Conservation (phyloP, 176 grass and related monocot species). For the Puya raimondii region DNA sequence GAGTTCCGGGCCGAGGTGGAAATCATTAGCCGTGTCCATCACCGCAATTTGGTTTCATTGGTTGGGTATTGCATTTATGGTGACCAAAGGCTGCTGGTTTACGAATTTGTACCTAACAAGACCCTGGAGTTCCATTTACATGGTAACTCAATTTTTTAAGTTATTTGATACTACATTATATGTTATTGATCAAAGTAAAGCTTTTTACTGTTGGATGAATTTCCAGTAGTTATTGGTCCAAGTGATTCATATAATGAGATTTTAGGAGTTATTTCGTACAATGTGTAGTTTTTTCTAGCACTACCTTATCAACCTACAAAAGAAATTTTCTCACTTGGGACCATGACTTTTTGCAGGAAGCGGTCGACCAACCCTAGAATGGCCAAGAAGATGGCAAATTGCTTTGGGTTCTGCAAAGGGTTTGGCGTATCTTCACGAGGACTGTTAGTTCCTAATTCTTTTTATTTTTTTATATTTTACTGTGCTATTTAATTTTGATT, state of each 20-base stretch:
- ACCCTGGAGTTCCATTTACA: slow-evolving; percentile 75
- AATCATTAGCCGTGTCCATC: slow-evolving; percentile 80
- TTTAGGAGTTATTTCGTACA: background rate
- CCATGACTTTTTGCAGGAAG: slow-evolving; percentile 30
- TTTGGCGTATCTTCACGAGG: slow-evolving; percentile 77
- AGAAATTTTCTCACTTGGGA: background rate
- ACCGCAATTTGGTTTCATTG: slow-evolving; percentile 75
- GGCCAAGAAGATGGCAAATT: slow-evolving; percentile 68
- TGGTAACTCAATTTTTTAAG: slow-evolving; percentile 23
- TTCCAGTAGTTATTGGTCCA: too few relatives aligned
- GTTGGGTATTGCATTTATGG: slow-evolving; percentile 71
- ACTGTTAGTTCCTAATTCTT: slow-evolving; percentile 45
- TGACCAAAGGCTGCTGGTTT: slow-evolving; percentile 63
- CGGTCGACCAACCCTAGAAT: slow-evolving; percentile 47
- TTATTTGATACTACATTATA: background rate
- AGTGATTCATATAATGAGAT: background rate
- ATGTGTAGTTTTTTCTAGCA: too few relatives aligned
- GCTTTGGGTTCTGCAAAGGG: slow-evolving; percentile 73
- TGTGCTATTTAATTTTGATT: background rate
- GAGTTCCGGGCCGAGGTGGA: slow-evolving; percentile 90
- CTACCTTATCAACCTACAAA: background rate
- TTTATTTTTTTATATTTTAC: background rate
- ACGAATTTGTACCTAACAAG: slow-evolving; percentile 84
- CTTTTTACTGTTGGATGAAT: too few relatives aligned
- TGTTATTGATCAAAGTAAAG: background rate